A percentile compares a stretch with the other conserved stretches of the same genome.
These are phyloP conservation scores for Moricandia moricandioides DNA, from an alignment of 345 rosid species.

Conservation along the genomic window DNA sequence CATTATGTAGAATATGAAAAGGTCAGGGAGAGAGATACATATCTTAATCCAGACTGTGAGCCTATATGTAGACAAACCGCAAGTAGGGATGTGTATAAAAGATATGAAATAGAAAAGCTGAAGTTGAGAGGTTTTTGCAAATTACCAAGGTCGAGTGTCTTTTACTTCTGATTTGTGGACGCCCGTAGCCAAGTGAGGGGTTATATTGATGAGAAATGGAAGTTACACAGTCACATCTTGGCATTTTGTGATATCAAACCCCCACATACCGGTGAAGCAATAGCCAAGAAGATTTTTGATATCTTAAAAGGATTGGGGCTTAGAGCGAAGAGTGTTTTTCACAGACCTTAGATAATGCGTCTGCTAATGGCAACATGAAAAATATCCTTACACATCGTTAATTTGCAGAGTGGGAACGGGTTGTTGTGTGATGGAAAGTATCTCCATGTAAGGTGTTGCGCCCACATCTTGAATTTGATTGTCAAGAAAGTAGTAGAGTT, in stretches of 20 bases:
- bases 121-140: too few species aligned
- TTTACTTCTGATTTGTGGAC: too few species aligned
- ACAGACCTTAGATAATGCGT: background rate
- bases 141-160: too few species aligned
- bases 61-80: background rate
- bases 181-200: too few species aligned
- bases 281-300: background rate
- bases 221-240: too few species aligned
- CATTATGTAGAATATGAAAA: background rate
- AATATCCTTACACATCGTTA: background rate
- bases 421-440: background rate
- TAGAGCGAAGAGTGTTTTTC: background rate
- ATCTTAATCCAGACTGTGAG: background rate
- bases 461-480: too few species aligned
- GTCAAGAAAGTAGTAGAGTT: too few species aligned
- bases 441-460: background rate
- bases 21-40: background rate
- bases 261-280: too few species aligned
- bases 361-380: background rate
- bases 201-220: too few species aligned
- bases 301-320: background rate
- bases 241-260: too few species aligned
- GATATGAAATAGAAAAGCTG: too few species aligned
- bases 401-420: background rate
- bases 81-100: background rate